Conservation (phyloP, 257 asterid genomes). For the Nicotiana tomentosiformis region DNA sequence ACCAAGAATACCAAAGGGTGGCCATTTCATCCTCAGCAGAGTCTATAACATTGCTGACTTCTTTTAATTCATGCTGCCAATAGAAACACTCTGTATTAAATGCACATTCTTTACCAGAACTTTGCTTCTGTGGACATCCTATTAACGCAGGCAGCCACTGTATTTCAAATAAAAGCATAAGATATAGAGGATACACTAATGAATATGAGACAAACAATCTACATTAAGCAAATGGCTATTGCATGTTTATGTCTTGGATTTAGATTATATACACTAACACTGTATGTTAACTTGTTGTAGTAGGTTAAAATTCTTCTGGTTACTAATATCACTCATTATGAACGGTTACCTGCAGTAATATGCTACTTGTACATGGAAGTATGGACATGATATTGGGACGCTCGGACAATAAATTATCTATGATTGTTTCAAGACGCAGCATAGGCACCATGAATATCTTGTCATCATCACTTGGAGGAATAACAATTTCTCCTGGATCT, state of each 20-base stretch:
- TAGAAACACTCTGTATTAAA: background rate
- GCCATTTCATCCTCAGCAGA: background rate
- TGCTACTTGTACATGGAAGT: background rate
- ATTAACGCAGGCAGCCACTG: background rate
- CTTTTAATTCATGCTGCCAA: background rate
- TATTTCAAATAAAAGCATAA: background rate
- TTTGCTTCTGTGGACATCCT: background rate
- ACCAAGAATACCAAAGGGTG: background rate
- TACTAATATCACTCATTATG: too few relatives aligned
- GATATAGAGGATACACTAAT: background rate
- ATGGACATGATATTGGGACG: background rate
- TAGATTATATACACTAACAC: too few relatives aligned
- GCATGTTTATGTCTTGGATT: too few relatives aligned
- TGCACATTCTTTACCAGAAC: background rate
- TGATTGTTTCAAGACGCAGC: background rate
- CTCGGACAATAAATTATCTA: fast-evolving
- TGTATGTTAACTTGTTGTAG: too few relatives aligned
- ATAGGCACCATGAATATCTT: background rate
- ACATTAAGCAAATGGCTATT: background rate
- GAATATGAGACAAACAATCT: background rate
- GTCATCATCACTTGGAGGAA: background rate
- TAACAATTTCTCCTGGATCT: background rate
- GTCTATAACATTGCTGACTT: background rate
- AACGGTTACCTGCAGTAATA: background rate
- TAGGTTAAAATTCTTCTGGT: too few relatives aligned